phyloP scores from a whole-genome alignment of 257 asterid species.

The Gentiana macrophylla region DNA sequence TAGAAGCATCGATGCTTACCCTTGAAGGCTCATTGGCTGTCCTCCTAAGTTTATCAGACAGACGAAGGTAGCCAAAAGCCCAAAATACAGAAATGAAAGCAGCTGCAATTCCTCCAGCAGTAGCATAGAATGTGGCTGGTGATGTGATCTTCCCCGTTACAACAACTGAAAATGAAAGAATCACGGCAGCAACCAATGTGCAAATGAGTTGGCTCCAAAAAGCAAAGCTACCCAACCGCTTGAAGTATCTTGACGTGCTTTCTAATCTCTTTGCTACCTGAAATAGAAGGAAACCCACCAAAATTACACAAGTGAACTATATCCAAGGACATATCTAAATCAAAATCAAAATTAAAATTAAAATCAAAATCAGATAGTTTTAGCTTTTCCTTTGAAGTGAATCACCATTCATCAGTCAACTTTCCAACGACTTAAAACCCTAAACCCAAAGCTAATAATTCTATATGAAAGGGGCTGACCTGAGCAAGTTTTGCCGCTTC shows the following conservation, averaged over 20 bases:
- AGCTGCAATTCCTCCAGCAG: conserved; percentile 90
- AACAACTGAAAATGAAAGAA: conserved; percentile 74
- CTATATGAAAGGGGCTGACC: conserved; percentile 32
- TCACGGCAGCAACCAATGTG: conserved; percentile 75
- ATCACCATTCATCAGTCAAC: not conserved
- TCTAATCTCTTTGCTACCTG: conserved; percentile 89
- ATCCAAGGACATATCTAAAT: too few relatives aligned
- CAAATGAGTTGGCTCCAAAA: conserved; percentile 92
- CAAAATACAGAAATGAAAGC: conserved; percentile 89
- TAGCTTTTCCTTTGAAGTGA: too few relatives aligned
- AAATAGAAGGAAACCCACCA: conserved; percentile 4
- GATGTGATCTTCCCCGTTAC: conserved; percentile 80
- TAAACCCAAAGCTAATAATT: conserved; percentile 27
- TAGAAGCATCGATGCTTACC: conserved; percentile 29
- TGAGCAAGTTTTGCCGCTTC: conserved; percentile 84
- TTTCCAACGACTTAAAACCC: conserved; percentile 14
- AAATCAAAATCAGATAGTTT: not conserved
- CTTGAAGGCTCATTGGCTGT: conserved; percentile 89
- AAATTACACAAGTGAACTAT: not conserved
- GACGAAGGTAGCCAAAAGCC: conserved; percentile 88
- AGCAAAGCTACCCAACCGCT: conserved; percentile 89
- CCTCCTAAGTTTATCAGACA: conserved; percentile 68
- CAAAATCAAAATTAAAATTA: not conserved
- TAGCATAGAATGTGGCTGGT: conserved; percentile 77
- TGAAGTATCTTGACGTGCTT: conserved; percentile 75